These are phyloP conservation scores for Coemansia sp. DNA, from an alignment of 192 early-diverging fungal genomes.

Conservation along the genomic window DNA sequence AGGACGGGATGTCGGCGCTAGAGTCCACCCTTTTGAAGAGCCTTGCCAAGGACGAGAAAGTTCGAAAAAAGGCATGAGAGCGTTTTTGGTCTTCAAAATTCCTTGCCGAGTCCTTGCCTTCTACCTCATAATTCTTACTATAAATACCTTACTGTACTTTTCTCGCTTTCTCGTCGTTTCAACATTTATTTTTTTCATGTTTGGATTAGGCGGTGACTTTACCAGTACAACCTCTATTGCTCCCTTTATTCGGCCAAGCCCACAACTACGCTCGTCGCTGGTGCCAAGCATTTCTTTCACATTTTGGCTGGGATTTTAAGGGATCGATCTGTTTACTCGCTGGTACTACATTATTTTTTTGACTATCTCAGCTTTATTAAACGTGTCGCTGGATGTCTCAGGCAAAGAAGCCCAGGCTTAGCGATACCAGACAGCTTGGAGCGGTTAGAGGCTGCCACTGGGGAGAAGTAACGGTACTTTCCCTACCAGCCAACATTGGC, in stretches of 20 bases:
- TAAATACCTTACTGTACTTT: too few relatives aligned
- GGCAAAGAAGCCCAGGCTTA: slow-evolving; percentile 7
- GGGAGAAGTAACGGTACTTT: slow-evolving; percentile 9
- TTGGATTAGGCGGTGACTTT: too few relatives aligned
- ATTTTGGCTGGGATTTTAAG: not conserved
- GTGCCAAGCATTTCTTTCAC: not conserved
- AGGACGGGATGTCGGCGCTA: slow-evolving; percentile 5
- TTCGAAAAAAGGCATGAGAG: not conserved
- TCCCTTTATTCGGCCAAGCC: not conserved
- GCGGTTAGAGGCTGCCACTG: not conserved
- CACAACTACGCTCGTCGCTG: not conserved
- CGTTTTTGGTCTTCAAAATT: too few relatives aligned
- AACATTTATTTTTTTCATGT: too few relatives aligned
- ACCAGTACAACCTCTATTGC: too few relatives aligned
- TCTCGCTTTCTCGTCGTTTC: too few relatives aligned
- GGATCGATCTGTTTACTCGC: not conserved
- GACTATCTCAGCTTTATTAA: not conserved
- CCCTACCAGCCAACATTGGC: slow-evolving; percentile 21
- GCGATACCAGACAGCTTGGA: not conserved
- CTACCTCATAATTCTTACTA: too few relatives aligned
- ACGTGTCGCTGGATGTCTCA: not conserved
- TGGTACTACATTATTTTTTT: not conserved
- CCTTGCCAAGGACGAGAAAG: not conserved
- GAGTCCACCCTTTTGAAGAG: slow-evolving; percentile 8
- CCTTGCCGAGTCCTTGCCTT: too few relatives aligned